Evolutionary conservation across 805 yeast genomes (phyloP).

Genomic region (Wickerhamomyces subpelliculosus): DNA sequence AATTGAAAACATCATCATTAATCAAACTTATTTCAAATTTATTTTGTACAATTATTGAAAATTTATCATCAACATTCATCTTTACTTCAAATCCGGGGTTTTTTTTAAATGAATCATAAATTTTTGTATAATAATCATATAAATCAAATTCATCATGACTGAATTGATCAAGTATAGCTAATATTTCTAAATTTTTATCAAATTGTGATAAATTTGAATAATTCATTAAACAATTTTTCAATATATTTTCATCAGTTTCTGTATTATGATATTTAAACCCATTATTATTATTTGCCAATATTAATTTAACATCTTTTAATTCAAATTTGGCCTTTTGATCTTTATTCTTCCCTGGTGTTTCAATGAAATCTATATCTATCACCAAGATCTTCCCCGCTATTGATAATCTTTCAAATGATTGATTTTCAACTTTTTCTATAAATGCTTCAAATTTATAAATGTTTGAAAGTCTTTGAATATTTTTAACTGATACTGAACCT

Average conservation of each 20-base stretch:
- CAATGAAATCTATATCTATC: conserved; percentile 19
- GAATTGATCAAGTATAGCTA: conserved; percentile 18
- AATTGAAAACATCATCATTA: conserved; percentile 11
- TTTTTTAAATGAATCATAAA: conserved; percentile 4
- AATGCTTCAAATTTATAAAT: conserved; percentile 22
- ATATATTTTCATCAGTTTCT: conserved; percentile 9
- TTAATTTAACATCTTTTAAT: conserved; percentile 14
- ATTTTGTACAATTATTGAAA: conserved; percentile 7
- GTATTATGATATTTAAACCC: conserved; percentile 12
- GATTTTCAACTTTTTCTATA: conserved; percentile 12
- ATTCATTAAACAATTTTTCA: conserved; percentile 9
- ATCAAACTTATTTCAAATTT: conserved; percentile 7
- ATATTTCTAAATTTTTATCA: conserved; percentile 12
- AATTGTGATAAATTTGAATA: conserved; percentile 12
- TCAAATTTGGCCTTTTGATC: conserved; percentile 9
- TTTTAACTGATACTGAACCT: conserved; percentile 16
- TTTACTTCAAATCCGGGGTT: conserved; percentile 4
- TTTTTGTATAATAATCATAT: conserved; percentile 12
- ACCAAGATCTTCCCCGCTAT: conserved; percentile 23
- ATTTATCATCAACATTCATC: conserved; percentile 14
- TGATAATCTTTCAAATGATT: conserved; percentile 12
- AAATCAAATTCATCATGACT: conserved; percentile 14
- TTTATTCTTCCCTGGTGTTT: conserved; percentile 2
- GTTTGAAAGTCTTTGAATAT: conserved; percentile 19
- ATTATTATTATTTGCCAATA: conserved; percentile 20